phyloP scores from a whole-genome alignment of 2,329 filamentous ascomycete genomes.

The Calonectria hongkongensis region DNA sequence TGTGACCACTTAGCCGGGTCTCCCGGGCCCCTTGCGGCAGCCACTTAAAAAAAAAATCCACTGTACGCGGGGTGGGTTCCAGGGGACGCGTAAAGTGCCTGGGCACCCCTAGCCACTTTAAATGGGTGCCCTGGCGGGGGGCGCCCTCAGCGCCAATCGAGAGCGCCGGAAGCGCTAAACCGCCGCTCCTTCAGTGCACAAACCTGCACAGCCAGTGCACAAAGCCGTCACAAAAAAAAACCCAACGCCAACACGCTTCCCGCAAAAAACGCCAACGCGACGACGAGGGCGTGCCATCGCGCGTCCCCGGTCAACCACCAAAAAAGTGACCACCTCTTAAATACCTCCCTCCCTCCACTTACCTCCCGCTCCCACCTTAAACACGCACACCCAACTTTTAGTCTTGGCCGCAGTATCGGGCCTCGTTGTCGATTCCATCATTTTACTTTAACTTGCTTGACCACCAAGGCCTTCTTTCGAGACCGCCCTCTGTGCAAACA shows the following conservation, averaged over 20 bases:
- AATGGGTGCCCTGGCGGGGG: slow-evolving; percentile 15
- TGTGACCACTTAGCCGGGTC: slow-evolving; percentile 6
- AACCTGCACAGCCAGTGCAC: slow-evolving; percentile 27
- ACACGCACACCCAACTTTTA: slow-evolving; percentile 27
- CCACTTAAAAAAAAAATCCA: slow-evolving; percentile 25
- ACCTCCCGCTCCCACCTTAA: slow-evolving; percentile 12
- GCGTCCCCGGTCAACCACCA: slow-evolving; percentile 31
- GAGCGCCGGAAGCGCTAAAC: slow-evolving; percentile 3
- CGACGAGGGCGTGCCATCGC: slow-evolving; percentile 37
- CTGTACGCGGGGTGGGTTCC: slow-evolving; percentile 25
- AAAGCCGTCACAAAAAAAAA: slow-evolving; percentile 19
- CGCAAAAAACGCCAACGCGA: slow-evolving; percentile 47
- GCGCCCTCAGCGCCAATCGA: slow-evolving; percentile 1
- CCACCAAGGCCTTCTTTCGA: slow-evolving; percentile 29
- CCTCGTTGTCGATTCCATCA: slow-evolving; percentile 15
- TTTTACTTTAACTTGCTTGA: neutral
- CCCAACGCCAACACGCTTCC: slow-evolving; percentile 43
- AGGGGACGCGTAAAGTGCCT: slow-evolving; percentile 26
- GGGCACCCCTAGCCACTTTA: slow-evolving; percentile 17
- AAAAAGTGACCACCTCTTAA: slow-evolving; percentile 33
- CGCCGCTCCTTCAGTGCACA: slow-evolving; percentile 12
- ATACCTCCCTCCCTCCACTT: slow-evolving; percentile 38
- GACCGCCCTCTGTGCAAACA: slow-evolving; percentile 17
- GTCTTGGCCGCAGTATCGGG: slow-evolving; percentile 34
- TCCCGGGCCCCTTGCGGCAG: slow-evolving; percentile 19